phyloP scores from a whole-genome alignment of 2,329 filamentous ascomycete species.

The Alternaria incomplexa region DNA sequence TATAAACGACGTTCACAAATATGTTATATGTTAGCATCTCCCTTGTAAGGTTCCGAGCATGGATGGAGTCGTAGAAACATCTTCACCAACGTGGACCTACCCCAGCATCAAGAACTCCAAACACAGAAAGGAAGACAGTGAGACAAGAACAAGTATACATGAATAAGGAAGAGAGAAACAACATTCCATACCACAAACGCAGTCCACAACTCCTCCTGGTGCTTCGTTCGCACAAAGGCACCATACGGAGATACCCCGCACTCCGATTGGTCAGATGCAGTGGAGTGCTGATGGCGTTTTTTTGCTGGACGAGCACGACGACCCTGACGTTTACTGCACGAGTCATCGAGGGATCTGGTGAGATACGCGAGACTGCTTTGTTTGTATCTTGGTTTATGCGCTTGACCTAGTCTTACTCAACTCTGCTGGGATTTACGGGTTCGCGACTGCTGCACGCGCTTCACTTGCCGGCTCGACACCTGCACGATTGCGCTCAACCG shows the following conservation, averaged over 20 bases:
- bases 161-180: not conserved
- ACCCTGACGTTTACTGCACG: not conserved
- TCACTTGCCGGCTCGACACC: not conserved
- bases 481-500: no score
- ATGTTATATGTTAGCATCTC: not conserved
- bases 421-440: not conserved
- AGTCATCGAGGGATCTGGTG: not conserved
- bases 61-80: not conserved
- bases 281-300: constrained; percentile 19
- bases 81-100: not conserved
- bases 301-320: not conserved
- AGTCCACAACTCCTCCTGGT: not conserved
- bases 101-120: not conserved
- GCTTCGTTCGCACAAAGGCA: not conserved
- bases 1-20: rapidly evolving
- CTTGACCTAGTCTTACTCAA: not conserved
- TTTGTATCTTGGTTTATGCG: not conserved
- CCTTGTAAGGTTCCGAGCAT: not conserved
- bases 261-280: constrained; percentile 22
- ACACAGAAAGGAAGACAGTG: not conserved
- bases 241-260: constrained; percentile 3
- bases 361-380: not conserved
- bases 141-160: not conserved
- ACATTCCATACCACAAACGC: not conserved
- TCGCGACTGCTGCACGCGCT: not conserved